Conservation (phyloP, 2,329 filamentous ascomycete genomes). For the Fusarium agapanthi region DNA sequence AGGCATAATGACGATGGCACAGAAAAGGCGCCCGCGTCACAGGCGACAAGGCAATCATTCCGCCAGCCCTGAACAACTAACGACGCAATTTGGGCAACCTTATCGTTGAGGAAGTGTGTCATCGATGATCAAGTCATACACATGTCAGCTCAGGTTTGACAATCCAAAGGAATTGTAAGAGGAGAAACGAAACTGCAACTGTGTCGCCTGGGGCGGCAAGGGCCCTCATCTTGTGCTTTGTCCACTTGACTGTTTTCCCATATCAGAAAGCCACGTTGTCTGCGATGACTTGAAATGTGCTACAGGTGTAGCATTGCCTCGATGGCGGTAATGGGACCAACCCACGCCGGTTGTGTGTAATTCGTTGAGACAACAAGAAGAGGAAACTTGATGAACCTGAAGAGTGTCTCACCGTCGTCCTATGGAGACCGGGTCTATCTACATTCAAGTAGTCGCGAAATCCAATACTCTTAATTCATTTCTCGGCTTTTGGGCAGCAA, state of each 20-base stretch:
- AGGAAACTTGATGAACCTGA: neutral
- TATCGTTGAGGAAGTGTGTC: neutral
- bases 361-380: neutral
- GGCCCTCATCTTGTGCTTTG: conserved; percentile 3
- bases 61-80: conserved; percentile 20
- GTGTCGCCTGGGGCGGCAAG: conserved; percentile 4
- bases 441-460: conserved; percentile 8
- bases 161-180: neutral
- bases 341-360: neutral
- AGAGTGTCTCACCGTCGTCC: neutral
- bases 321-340: neutral
- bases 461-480: neutral
- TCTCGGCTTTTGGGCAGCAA: conserved; percentile 29
- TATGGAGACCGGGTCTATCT: neutral
- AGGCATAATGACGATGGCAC: neutral
- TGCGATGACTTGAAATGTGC: conserved; percentile 14
- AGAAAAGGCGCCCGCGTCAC: conserved; percentile 15
- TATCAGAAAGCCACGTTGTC: conserved; percentile 2
- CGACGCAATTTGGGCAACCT: neutral
- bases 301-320: conserved; percentile 13
- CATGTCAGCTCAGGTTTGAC: conserved; percentile 19
- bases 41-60: conserved; percentile 6
- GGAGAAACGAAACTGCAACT: conserved; percentile 12
- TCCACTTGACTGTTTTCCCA: neutral
- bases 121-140: conserved; percentile 13